Percentiles rank a stretch among this genome's conserved stretches.
These are phyloP conservation scores for Nepenthes alata DNA, from an alignment of 179 eudicot genomes.

Conservation along the genomic window DNA sequence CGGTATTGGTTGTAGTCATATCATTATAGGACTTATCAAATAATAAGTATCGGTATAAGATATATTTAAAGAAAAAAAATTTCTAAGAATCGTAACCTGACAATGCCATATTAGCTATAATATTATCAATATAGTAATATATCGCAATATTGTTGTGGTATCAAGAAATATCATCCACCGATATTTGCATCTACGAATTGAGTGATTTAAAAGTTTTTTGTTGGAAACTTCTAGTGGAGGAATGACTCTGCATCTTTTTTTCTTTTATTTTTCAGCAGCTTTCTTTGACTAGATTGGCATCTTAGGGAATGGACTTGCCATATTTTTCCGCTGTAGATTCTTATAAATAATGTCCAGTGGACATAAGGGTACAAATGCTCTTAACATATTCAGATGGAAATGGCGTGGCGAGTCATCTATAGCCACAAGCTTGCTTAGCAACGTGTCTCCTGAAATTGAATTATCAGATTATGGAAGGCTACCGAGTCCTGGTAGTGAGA, in stretches of 20 bases:
- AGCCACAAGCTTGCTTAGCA: conserved; percentile 41
- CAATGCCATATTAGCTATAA: too few species aligned
- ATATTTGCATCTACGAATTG: not conserved
- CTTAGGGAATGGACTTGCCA: conserved; percentile 45
- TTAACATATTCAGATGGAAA: conserved; percentile 54
- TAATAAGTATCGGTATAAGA: too few species aligned
- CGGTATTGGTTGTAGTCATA: too few species aligned
- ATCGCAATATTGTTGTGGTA: too few species aligned
- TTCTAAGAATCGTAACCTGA: too few species aligned
- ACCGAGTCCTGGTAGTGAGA: conserved; percentile 86
- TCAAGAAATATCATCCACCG: not conserved
- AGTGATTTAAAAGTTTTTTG: not conserved
- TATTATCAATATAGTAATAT: too few species aligned
- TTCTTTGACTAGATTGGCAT: conserved; percentile 15
- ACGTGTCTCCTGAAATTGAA: conserved; percentile 61
- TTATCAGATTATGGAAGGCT: conserved; percentile 56
- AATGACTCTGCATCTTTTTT: conserved; percentile 2
- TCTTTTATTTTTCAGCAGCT: conserved; percentile 18
- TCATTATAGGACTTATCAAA: too few species aligned
- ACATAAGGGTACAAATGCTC: conserved; percentile 50
- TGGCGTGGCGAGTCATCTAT: conserved; percentile 45
- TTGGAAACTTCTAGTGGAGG: not conserved
- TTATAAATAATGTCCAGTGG: conserved; percentile 69
- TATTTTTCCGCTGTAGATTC: conserved; percentile 24
- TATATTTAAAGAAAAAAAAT: too few species aligned